Evolutionary conservation across 2,329 filamentous ascomycete species (phyloP), one percentile per base, ranked within the genome.

Genomic region (Lachnellula hyalina): DNA sequence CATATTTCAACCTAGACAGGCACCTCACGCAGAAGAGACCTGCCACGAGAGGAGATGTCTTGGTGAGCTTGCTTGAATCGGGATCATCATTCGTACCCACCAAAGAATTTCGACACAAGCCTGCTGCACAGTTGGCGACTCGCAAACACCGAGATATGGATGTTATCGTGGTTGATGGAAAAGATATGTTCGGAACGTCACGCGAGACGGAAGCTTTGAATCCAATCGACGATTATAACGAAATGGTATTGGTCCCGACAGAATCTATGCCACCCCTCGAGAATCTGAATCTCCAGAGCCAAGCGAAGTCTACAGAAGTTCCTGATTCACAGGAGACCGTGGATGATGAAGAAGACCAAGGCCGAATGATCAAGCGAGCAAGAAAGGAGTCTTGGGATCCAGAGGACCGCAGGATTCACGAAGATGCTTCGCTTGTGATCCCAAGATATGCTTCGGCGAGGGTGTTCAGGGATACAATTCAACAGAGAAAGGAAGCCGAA

Each of bases 1-100:
- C 65, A 14, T 69, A 68, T 46, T 67, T 69, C 40, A 56, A 57
- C 8, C 56, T 69, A 12, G 63, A 67, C 36, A 60, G 56, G 2
- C 62, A 67, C 47, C 50, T 67, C 15, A 34, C 56, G 25, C 49
- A 36, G 14, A 61, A 51, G 40, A 23, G 41, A n/a, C 47, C 54
- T 6, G 60, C 62, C 7, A 61, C 60, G 32, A 57, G 64, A 45
- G 54, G 46, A 17, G 52, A 41, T 9, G 57, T 66, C 15, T 55
- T 68, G 12, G 58, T 59, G n/a, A 55, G 56, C 34, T 53, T 67
- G 14, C 59, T 53, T 35, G 51, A 63, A 21, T 61, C 57, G 4
- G 57, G 60, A n/a, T 50, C 54, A 9, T 51, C 49, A 17, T 66
- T 66, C 34, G 21, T 63, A 9, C 47, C 49, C 9, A 34, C 45